Conservation (phyloP, 2,329 filamentous ascomycete species). For the Zymoseptoria ardabiliae region DNA sequence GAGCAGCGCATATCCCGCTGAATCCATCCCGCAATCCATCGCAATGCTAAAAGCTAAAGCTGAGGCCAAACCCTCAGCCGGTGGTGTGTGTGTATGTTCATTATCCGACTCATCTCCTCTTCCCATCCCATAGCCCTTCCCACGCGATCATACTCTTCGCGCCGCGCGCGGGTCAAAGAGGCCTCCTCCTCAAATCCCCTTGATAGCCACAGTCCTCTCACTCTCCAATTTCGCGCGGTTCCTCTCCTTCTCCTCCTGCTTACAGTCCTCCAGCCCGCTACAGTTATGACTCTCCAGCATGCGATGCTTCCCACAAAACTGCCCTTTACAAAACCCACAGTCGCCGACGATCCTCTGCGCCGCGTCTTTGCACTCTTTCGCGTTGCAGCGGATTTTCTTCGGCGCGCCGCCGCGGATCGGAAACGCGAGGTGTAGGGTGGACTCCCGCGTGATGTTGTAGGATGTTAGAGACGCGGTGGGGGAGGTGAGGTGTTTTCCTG, state of each 20-base stretch:
- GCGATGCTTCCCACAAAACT: constrained; percentile 92
- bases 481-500: constrained; percentile 48
- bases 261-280: constrained; percentile 88
- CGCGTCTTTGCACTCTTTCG: constrained; percentile 79
- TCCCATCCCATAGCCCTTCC: too few species aligned
- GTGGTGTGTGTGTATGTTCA: too few species aligned
- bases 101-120: too few species aligned
- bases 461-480: constrained; percentile 38
- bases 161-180: too few species aligned
- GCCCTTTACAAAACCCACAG: constrained; percentile 87
- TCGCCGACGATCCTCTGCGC: constrained; percentile 93
- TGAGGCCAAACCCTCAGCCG: too few species aligned
- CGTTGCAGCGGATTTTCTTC: constrained; percentile 77
- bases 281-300: constrained; percentile 93
- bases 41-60: too few species aligned
- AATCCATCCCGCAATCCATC: too few species aligned
- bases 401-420: constrained; percentile 54
- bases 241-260: constrained; percentile 90
- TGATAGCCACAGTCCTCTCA: constrained; percentile 90
- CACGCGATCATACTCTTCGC: too few species aligned
- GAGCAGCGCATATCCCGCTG: too few species aligned
- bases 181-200: constrained; percentile 57
- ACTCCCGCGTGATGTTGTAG: constrained; percentile 43
- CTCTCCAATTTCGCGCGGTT: constrained; percentile 88
- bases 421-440: constrained; percentile 48